These are phyloP conservation scores for Cladophialophora immunda DNA, from an alignment of 2,329 filamentous ascomycete species.

Conservation along the genomic window DNA sequence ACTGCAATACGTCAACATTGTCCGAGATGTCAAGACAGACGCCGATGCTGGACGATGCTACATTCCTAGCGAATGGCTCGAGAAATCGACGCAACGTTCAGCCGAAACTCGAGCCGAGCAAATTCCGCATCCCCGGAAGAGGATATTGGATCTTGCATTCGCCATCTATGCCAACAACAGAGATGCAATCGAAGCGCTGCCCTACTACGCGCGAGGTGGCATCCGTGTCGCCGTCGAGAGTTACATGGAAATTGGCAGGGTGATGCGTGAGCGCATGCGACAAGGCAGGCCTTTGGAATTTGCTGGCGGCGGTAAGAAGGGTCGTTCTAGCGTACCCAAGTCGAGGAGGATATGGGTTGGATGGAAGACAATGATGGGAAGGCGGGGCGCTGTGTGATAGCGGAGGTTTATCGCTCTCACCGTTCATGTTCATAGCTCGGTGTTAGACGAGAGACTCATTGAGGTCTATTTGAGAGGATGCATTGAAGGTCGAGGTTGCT, in stretches of 20 bases:
- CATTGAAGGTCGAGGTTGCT: background rate
- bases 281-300: conserved; percentile 37
- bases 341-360: conserved; percentile 63
- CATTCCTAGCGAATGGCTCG: conserved; percentile 71
- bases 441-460: background rate
- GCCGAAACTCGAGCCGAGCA: conserved; percentile 36
- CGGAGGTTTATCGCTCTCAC: background rate
- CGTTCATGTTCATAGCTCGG: background rate
- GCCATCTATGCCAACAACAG: conserved; percentile 65
- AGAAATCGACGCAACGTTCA: conserved; percentile 59
- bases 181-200: conserved; percentile 68
- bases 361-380: conserved; percentile 61
- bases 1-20: conserved; percentile 80
- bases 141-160: conserved; percentile 69
- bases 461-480: background rate
- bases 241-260: conserved; percentile 78
- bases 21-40: conserved; percentile 75
- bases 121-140: conserved; percentile 54
- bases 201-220: conserved; percentile 66
- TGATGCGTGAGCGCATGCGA: conserved; percentile 37
- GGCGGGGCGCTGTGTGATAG: conserved; percentile 34
- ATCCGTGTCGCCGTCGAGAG: conserved; percentile 76
- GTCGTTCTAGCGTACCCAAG: conserved; percentile 55
- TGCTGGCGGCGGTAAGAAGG: conserved; percentile 38
- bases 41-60: conserved; percentile 73